Evolutionary conservation across 2,329 filamentous ascomycete genomes (phyloP).

Genomic region (Fonsecaea erecta): DNA sequence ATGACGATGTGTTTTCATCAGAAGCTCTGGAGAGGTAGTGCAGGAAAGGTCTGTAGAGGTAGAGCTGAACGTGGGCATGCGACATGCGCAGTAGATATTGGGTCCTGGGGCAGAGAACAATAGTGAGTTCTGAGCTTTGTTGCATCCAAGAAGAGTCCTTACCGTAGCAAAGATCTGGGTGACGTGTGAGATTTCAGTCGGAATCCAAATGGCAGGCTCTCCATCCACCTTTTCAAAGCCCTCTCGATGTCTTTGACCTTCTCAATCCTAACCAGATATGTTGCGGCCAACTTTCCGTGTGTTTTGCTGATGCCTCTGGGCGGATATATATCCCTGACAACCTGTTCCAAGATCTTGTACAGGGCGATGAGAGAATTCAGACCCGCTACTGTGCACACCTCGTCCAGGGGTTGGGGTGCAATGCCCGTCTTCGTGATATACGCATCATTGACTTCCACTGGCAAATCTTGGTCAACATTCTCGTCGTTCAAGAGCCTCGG

Average conservation of each 20-base stretch:
- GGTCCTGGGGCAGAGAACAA: not conserved
- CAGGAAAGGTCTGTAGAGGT: conserved; percentile 16
- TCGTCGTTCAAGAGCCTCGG: conserved; percentile 11
- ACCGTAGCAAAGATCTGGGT: conserved; percentile 10
- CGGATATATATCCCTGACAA: conserved; percentile 13
- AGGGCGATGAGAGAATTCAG: conserved; percentile 11
- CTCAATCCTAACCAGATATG: conserved; percentile 11
- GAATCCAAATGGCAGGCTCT: conserved; percentile 8
- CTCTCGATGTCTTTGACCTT: conserved; percentile 11
- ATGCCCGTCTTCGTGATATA: conserved; percentile 8
- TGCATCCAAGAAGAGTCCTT: not conserved
- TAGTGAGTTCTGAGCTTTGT: not conserved
- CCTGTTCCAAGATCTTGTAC: conserved; percentile 12
- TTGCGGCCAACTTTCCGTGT: not conserved
- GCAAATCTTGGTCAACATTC: conserved; percentile 15
- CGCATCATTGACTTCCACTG: conserved; percentile 4
- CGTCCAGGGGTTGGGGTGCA: conserved; percentile 1
- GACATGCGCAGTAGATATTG: conserved; percentile 18
- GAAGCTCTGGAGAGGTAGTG: conserved; percentile 10
- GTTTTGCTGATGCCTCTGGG: conserved; percentile 10
- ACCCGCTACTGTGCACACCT: conserved; percentile 8
- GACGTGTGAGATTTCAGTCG: not conserved
- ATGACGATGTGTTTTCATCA: not conserved
- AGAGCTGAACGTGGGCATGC: conserved; percentile 14
- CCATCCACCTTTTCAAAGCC: conserved; percentile 8